These are phyloP conservation scores for Starmera amethionina DNA, from an alignment of 805 yeast species.

Conservation along the genomic window DNA sequence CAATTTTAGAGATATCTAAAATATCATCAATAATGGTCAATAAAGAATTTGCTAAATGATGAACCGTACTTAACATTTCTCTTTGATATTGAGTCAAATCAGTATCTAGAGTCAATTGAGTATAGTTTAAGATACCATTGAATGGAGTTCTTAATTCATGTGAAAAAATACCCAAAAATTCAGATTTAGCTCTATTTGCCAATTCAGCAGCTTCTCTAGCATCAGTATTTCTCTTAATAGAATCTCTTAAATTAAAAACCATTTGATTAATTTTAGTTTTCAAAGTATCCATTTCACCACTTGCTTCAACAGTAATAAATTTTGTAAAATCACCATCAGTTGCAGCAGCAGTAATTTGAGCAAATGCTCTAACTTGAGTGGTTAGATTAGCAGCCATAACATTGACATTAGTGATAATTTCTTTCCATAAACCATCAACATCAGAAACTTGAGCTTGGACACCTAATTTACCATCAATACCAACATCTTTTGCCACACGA, in stretches of 20 bases:
- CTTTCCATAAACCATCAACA: conserved; percentile 83
- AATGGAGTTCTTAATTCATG: conserved; percentile 80
- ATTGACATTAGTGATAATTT: conserved; percentile 76
- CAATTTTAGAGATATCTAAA: conserved; percentile 79
- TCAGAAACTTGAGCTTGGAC: conserved; percentile 80
- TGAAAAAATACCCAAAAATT: conserved; percentile 75
- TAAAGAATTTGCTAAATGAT: conserved; percentile 71
- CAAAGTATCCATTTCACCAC: conserved; percentile 63
- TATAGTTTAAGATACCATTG: conserved; percentile 87
- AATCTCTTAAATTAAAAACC: conserved; percentile 74
- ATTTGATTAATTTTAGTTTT: conserved; percentile 50
- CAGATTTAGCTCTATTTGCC: conserved; percentile 77
- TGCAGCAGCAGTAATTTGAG: conserved; percentile 86
- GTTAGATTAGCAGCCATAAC: conserved; percentile 84
- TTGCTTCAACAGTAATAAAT: conserved; percentile 77
- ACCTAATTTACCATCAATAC: conserved; percentile 80
- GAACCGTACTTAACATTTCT: conserved; percentile 79
- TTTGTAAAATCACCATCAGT: conserved; percentile 84
- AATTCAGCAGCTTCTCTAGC: conserved; percentile 87
- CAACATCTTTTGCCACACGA: conserved; percentile 79
- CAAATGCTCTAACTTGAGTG: conserved; percentile 81
- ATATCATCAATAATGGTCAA: conserved; percentile 79
- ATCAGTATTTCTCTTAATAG: conserved; percentile 78
- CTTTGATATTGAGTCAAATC: conserved; percentile 80
- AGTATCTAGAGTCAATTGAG: conserved; percentile 74